Base-by-base conservation (phyloP, 2,329 filamentous ascomycete species). In the Periconia sp. region DNA sequence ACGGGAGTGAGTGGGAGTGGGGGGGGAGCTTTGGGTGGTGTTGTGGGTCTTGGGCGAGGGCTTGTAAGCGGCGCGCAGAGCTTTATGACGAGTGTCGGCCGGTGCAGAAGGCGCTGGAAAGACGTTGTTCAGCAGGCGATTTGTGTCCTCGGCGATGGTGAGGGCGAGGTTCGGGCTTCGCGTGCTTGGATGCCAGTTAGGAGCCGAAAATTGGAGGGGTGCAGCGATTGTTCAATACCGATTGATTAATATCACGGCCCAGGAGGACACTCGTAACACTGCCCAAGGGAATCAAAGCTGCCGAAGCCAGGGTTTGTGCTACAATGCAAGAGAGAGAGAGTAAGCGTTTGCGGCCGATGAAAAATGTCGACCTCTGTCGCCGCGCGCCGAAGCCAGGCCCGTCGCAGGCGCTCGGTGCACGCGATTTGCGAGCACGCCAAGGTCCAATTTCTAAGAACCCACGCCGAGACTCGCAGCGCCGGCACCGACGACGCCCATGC, bases 111-210 rank as follows among this genome's bases (percentile, higher is more conserved):
- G 46, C 26, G 37, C 49, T 56, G 41, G 53, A 59, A 57, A 36
- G 30, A 35, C 40, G 41, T 51, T 36, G 23, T 48, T 52, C 26
- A 41, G 51, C 38, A 41, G 31, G 31, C 28, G 31, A 35, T 40
- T 52, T 48, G 46, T 43, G 48, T 43, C 32, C 36, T 44, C 33
- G 51, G 52, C 44, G 56, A 52, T 50, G 46, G 32, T 50, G 28
- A 46, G 50, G 56, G 51, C 49, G 48, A 59, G 49, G 34, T 40
- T 59, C 53, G 56, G 57, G 50, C 36, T 30, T 52, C 50, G 43
- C 50, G 42, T 53, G 36, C 40, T n/a, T 48, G 46, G 46, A 50
- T 42, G 46, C 35, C 40, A 44, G 43, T 41, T 44, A 38, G 50
- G 53, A 50, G 36, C 23, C 25, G 23, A 35, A 36, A 41, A 32